Percentiles rank a stretch among this genome's conserved stretches.
Conservation (phyloP, 2,329 filamentous ascomycete genomes). For the Aspergillus puulaauensis region DNA sequence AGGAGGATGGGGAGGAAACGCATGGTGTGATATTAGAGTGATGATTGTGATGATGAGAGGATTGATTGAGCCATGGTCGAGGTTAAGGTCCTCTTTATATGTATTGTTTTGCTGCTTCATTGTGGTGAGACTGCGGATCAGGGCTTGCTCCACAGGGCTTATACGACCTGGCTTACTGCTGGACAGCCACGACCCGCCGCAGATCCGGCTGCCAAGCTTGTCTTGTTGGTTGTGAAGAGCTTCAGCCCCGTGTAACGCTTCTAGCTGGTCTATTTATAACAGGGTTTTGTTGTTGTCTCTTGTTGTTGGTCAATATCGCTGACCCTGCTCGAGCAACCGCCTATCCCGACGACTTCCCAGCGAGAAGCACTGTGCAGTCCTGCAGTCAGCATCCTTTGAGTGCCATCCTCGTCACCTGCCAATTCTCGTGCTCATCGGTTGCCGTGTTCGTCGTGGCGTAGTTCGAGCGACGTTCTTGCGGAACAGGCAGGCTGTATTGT, state of each 20-base stretch:
- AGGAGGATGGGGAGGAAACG: conserved; percentile 4
- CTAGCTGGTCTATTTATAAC: neutral
- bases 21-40: neutral
- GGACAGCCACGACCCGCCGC: neutral
- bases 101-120: neutral
- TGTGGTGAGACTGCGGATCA: neutral
- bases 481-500: too few relatives aligned
- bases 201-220: neutral
- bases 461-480: too few relatives aligned
- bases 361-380: too few relatives aligned
- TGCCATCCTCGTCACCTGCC: too few relatives aligned
- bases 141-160: neutral
- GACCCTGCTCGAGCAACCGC: too few relatives aligned
- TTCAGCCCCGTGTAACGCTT: too few relatives aligned
- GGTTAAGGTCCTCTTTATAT: neutral
- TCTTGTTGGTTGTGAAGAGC: neutral
- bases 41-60: neutral
- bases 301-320: too few relatives aligned
- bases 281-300: too few relatives aligned
- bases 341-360: too few relatives aligned
- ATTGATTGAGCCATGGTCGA: neutral
- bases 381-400: too few relatives aligned
- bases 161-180: neutral
- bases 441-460: too few relatives aligned
- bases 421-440: too few relatives aligned